Conservation (phyloP, 805 yeast species). For the Saccharomycopsis malanga region DNA sequence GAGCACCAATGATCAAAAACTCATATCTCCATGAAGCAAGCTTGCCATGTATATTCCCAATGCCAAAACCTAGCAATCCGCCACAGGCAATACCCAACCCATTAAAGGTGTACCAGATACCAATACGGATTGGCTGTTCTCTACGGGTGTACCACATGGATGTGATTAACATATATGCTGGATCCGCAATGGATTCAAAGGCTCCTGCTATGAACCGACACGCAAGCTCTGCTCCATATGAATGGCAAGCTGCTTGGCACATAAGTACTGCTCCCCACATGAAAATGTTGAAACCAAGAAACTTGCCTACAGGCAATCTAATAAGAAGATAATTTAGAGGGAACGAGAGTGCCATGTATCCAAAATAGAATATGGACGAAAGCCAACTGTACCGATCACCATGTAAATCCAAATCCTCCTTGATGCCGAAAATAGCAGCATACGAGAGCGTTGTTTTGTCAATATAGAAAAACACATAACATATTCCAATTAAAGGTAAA, state of each 20-base stretch:
- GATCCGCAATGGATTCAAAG: conserved; percentile 23
- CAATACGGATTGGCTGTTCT: conserved; percentile 31
- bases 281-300: conserved; percentile 28
- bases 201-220: conserved; percentile 26
- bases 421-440: conserved; percentile 42
- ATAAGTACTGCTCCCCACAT: conserved; percentile 33
- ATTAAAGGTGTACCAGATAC: conserved; percentile 31
- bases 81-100: conserved; percentile 28
- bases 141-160: conserved; percentile 29
- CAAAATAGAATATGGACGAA: conserved; percentile 35
- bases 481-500: conserved; percentile 33
- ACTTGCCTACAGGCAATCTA: conserved; percentile 33
- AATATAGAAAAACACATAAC: conserved; percentile 36
- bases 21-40: conserved; percentile 26
- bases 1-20: conserved; percentile 19
- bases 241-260: conserved; percentile 31
- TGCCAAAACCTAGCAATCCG: conserved; percentile 27
- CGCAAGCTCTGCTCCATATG: conserved; percentile 37
- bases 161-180: conserved; percentile 31
- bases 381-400: conserved; percentile 38
- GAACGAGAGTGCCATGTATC: conserved; percentile 39
- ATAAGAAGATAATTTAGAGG: conserved; percentile 31
- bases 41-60: conserved; percentile 24
- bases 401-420: conserved; percentile 33
- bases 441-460: conserved; percentile 37